A percentile compares a stretch with the other conserved stretches of the same genome.
These are phyloP conservation scores for Flaveria floridana DNA, from an alignment of 140 eudicot species.

Conservation along the genomic window DNA sequence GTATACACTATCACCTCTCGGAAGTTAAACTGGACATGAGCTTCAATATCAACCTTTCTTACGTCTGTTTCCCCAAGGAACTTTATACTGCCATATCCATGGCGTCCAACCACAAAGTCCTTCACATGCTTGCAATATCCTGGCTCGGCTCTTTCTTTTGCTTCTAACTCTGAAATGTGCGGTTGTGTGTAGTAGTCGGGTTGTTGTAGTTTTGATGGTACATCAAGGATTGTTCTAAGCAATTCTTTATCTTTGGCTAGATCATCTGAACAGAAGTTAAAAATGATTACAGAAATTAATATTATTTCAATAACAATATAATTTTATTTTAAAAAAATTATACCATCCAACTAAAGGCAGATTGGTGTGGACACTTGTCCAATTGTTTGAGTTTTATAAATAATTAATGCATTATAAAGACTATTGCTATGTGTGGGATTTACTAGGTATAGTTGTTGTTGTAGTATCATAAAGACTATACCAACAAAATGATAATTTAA, in stretches of 20 bases:
- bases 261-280: constrained; percentile 17
- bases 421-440: not conserved
- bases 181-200: constrained; percentile 67
- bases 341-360: not conserved
- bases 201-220: constrained; percentile 45
- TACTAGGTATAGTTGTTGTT: too few relatives aligned
- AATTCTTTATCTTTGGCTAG: constrained; percentile 16
- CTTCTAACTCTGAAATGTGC: constrained; percentile 44
- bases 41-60: constrained; percentile 54
- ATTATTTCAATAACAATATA: too few relatives aligned
- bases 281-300: not conserved
- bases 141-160: constrained; percentile 52
- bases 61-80: constrained; percentile 68
- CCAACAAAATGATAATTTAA: not conserved
- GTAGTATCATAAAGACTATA: not conserved
- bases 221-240: constrained; percentile 23
- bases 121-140: constrained; percentile 62
- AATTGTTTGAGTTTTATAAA: not conserved
- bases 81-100: constrained; percentile 67
- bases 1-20: constrained; percentile 60
- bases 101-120: constrained; percentile 65
- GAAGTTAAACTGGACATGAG: constrained; percentile 46
- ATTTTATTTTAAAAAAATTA: not conserved
- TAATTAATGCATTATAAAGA: not conserved
- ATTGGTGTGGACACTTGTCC: not conserved